A percentile compares a stretch with the other conserved stretches of the same genome.
Evolutionary conservation across 164 flowering plant genomes (phyloP).

Genomic region (Stephania cephalantha): DNA sequence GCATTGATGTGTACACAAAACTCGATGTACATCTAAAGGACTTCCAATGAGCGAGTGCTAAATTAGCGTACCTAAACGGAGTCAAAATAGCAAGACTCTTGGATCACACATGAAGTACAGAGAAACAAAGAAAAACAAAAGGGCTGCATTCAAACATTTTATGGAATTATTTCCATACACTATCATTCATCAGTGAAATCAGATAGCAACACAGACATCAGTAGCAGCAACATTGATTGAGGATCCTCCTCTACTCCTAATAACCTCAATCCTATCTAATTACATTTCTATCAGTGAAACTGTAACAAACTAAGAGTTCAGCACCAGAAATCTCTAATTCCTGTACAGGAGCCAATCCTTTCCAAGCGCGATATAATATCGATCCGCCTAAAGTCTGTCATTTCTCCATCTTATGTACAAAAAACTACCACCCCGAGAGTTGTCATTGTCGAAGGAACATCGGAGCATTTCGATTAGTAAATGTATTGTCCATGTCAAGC

Average conservation of each 20-base stretch:
- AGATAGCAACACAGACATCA: background rate
- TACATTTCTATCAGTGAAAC: background rate
- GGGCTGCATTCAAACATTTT: background rate
- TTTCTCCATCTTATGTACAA: conserved; percentile 7
- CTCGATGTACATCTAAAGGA: too few relatives aligned
- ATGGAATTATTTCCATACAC: conserved; percentile 1
- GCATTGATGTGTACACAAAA: too few relatives aligned
- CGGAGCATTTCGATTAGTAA: background rate
- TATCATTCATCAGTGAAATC: background rate
- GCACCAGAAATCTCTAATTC: background rate
- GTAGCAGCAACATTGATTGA: background rate
- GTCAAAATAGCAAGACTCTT: too few relatives aligned
- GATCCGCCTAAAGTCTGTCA: background rate
- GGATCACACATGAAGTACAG: background rate
- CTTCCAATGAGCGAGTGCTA: too few relatives aligned
- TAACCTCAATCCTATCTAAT: background rate
- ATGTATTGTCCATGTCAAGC: conserved; percentile 8
- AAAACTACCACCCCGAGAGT: background rate
- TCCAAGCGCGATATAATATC: background rate
- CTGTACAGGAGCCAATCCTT: background rate
- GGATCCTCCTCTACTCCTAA: background rate
- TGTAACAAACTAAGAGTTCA: background rate
- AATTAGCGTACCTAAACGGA: too few relatives aligned
- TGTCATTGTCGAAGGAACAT: background rate
- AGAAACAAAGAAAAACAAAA: conserved; percentile 19